These are phyloP conservation scores for Stenocarpella maydis DNA, from an alignment of 2,329 filamentous ascomycete genomes.

Conservation along the genomic window DNA sequence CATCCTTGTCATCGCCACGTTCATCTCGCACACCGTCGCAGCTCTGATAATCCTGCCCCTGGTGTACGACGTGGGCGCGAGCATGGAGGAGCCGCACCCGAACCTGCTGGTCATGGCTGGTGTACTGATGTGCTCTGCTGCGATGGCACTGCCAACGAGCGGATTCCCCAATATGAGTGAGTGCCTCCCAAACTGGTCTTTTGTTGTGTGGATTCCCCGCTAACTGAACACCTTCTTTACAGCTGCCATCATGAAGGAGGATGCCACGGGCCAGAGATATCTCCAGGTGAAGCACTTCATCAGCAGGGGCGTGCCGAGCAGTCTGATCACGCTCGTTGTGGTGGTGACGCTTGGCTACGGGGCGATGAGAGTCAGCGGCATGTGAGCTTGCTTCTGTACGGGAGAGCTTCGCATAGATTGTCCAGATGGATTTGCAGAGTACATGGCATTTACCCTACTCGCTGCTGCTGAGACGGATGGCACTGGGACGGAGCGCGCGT, in stretches of 20 bases:
- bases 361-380: slow-evolving; percentile 74
- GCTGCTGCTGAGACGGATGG: neutral
- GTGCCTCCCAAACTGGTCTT: slow-evolving; percentile 50
- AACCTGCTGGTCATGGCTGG: slow-evolving; percentile 95
- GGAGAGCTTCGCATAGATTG: neutral
- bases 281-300: slow-evolving; percentile 94
- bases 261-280: slow-evolving; percentile 90
- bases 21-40: slow-evolving; percentile 97
- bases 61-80: slow-evolving; percentile 83
- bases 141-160: slow-evolving; percentile 94
- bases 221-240: neutral
- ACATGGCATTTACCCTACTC: neutral
- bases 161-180: slow-evolving; percentile 99
- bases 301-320: slow-evolving; percentile 88
- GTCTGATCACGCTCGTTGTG: slow-evolving; percentile 80
- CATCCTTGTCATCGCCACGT: slow-evolving; percentile 93
- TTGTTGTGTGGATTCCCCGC: slow-evolving; percentile 1
- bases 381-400: slow-evolving; percentile 39
- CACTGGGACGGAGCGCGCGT: slow-evolving; percentile 26
- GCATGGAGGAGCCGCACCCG: slow-evolving; percentile 89
- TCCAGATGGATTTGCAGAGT: neutral
- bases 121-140: slow-evolving; percentile 96
- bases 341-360: slow-evolving; percentile 91
- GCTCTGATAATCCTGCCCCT: slow-evolving; percentile 94
- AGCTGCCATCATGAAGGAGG: slow-evolving; percentile 99